Evolutionary conservation across 352 stramenopile species (phyloP).

Genomic region (Globisporangium nagaii): DNA sequence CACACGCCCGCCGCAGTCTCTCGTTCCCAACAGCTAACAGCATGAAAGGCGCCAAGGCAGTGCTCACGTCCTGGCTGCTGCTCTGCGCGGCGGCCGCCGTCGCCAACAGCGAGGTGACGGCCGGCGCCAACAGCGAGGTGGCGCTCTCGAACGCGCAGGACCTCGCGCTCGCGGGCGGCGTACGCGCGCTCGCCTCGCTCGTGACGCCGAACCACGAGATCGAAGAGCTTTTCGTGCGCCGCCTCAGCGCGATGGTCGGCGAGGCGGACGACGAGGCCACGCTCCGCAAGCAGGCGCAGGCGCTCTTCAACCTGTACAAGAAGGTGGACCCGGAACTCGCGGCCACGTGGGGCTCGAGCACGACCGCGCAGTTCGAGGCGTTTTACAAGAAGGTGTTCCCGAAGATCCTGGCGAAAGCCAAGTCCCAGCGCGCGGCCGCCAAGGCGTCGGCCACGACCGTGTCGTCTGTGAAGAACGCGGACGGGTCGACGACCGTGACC

Average conservation of each 20-base stretch:
- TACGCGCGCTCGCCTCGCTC: slow-evolving; percentile 8
- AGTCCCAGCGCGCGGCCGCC: slow-evolving; percentile 6
- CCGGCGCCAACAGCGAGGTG: too few species aligned
- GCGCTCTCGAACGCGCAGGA: background rate
- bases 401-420: slow-evolving; percentile 36
- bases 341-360: slow-evolving; percentile 33
- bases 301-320: slow-evolving; percentile 69
- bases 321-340: slow-evolving; percentile 38
- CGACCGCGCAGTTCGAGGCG: slow-evolving; percentile 37
- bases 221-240: slow-evolving; percentile 36
- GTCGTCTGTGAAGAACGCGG: slow-evolving; percentile 13
- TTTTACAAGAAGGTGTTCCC: slow-evolving; percentile 68
- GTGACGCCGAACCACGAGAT: slow-evolving; percentile 26
- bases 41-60: slow-evolving; percentile 10
- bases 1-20: too few species aligned
- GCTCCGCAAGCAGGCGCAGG: slow-evolving; percentile 30
- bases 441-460: slow-evolving; percentile 9
- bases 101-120: background rate
- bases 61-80: slow-evolving; percentile 12
- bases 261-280: slow-evolving; percentile 16
- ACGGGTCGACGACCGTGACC: slow-evolving; percentile 13
- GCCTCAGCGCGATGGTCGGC: slow-evolving; percentile 23
- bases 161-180: background rate
- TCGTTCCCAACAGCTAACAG: too few species aligned
- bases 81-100: slow-evolving; percentile 1